Percentiles rank a stretch among this genome's conserved stretches.
These are phyloP conservation scores for Colletotrichum tropicale DNA, from an alignment of 2,329 filamentous ascomycete genomes.

Conservation along the genomic window DNA sequence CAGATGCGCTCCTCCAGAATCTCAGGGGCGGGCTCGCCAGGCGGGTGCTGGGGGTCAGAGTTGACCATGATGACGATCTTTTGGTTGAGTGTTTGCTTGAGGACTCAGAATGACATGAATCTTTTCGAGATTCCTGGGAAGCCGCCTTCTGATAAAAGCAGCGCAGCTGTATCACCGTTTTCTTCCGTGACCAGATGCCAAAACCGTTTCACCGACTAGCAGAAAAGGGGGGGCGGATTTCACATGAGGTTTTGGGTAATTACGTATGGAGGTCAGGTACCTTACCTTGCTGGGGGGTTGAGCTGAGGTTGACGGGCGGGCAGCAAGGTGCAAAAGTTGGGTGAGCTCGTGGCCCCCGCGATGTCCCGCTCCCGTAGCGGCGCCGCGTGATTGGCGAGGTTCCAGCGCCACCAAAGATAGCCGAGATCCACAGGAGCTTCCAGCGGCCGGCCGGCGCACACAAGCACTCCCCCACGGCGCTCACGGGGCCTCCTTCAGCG, in stretches of 20 bases:
- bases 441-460: constrained; percentile 13
- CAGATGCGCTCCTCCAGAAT: constrained; percentile 79
- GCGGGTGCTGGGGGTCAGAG: constrained; percentile 31
- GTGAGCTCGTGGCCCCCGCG: background rate
- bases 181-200: background rate
- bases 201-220: constrained; percentile 15
- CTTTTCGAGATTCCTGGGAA: background rate
- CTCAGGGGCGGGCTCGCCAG: constrained; percentile 56
- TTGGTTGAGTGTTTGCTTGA: background rate
- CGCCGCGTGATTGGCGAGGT: constrained; percentile 19
- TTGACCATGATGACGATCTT: constrained; percentile 20
- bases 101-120: background rate
- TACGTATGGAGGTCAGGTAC: background rate
- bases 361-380: constrained; percentile 17
- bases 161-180: background rate
- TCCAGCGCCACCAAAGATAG: constrained; percentile 17
- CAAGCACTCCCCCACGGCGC: background rate
- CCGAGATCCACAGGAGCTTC: constrained; percentile 17
- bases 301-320: background rate
- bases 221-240: background rate
- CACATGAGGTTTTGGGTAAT: constrained; percentile 9
- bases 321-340: background rate
- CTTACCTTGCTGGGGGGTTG: background rate
- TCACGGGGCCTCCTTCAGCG: constrained; percentile 1
- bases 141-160: background rate